These are phyloP conservation scores for Lumnitzera littorea DNA, from an alignment of 345 rosid species.

Conservation along the genomic window DNA sequence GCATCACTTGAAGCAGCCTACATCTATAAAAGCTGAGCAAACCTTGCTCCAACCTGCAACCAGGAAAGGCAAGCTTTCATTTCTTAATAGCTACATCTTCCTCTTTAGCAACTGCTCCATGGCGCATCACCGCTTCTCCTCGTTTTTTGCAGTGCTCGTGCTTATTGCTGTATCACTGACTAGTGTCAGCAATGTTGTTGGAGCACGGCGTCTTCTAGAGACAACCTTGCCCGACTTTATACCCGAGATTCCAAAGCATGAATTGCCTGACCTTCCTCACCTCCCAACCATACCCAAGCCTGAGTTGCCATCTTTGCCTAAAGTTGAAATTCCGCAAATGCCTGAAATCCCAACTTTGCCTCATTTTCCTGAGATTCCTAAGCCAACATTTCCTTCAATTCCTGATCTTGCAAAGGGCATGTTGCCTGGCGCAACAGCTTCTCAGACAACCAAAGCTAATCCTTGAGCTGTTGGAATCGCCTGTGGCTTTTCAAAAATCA, in stretches of 20 bases:
- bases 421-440: background rate
- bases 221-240: slow-evolving; percentile 7
- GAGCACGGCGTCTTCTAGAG: slow-evolving; percentile 10
- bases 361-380: slow-evolving; percentile 6
- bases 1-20: too few relatives aligned
- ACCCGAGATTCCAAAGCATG: background rate
- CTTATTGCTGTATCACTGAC: background rate
- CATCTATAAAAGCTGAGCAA: too few relatives aligned
- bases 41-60: too few relatives aligned
- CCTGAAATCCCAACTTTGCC: slow-evolving; percentile 9
- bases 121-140: too few relatives aligned
- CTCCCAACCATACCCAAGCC: background rate
- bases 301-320: background rate
- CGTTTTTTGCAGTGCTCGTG: slow-evolving; percentile 1
- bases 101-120: too few relatives aligned
- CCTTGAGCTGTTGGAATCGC: too few relatives aligned
- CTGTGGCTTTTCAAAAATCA: too few relatives aligned
- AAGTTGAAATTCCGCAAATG: background rate
- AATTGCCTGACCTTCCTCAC: background rate
- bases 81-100: too few relatives aligned
- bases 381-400: too few relatives aligned
- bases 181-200: background rate
- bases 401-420: background rate
- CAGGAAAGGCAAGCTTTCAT: too few relatives aligned
- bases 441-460: background rate